These are phyloP conservation scores for Claviceps sorghi DNA, from an alignment of 2,329 filamentous ascomycete species.

Conservation along the genomic window DNA sequence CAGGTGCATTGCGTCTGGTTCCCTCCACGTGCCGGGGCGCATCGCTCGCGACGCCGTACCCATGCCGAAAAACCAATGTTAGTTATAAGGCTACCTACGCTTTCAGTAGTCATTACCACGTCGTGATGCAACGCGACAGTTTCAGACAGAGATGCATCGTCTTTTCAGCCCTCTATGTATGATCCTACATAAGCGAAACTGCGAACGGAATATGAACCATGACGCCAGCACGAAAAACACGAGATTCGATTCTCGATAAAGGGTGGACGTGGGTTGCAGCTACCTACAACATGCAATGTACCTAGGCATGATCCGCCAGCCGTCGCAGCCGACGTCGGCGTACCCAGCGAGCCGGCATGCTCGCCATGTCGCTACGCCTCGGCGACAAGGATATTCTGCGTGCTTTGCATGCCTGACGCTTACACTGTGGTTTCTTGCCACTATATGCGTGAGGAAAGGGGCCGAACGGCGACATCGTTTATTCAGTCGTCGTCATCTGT, in stretches of 20 bases:
- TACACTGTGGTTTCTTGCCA: background rate
- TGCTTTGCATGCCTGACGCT: background rate
- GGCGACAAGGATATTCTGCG: background rate
- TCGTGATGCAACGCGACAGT: background rate
- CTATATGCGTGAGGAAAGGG: background rate
- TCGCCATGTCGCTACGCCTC: background rate
- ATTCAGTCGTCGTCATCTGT: slow-evolving; percentile 26
- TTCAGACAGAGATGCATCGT: background rate
- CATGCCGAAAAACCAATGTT: background rate
- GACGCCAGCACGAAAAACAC: background rate
- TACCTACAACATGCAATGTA: background rate
- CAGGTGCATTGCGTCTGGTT: background rate
- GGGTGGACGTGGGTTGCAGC: background rate
- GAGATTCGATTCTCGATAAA: background rate
- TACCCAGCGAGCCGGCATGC: background rate
- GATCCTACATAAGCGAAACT: background rate
- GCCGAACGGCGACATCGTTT: background rate
- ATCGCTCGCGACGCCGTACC: background rate
- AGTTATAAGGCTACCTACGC: background rate
- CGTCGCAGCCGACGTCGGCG: background rate
- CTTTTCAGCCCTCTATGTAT: background rate
- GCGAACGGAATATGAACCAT: background rate
- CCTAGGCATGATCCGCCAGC: background rate
- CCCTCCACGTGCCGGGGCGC: background rate
- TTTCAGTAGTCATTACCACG: background rate